phyloP scores from a whole-genome alignment of 805 yeast species.

The Zygosaccharomyces rouxii region DNA sequence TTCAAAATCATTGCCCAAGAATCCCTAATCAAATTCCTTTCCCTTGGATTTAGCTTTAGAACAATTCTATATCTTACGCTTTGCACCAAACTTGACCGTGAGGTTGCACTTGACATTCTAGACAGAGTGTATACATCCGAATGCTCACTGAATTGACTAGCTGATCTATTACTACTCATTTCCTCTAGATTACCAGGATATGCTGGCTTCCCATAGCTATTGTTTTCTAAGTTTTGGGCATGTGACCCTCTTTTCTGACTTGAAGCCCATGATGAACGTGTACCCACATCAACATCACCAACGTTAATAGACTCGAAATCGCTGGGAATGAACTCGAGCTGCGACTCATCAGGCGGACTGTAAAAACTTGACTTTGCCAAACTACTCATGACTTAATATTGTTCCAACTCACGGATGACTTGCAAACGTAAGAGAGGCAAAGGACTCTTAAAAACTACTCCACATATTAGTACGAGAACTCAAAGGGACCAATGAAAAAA shows the following conservation, averaged over 20 bases:
- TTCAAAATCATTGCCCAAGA: constrained; percentile 40
- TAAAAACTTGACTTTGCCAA: constrained; percentile 8
- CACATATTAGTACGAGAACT: neutral
- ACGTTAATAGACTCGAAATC: constrained; percentile 14
- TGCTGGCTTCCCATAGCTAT: neutral
- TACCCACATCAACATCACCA: constrained; percentile 12
- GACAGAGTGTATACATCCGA: constrained; percentile 16
- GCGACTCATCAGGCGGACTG: constrained; percentile 22
- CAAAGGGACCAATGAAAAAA: neutral
- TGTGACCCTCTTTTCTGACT: neutral
- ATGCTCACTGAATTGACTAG: constrained; percentile 1
- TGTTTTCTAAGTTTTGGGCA: neutral
- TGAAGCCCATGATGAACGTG: constrained; percentile 15
- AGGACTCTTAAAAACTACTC: neutral
- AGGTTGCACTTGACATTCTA: constrained; percentile 16
- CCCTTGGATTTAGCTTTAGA: constrained; percentile 31
- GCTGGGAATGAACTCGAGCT: constrained; percentile 21
- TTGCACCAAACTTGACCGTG: constrained; percentile 20
- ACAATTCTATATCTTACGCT: constrained; percentile 27
- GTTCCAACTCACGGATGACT: too few species aligned
- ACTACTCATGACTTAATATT: neutral
- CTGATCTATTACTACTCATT: too few species aligned
- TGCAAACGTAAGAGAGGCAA: too few species aligned
- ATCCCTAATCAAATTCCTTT: constrained; percentile 34
- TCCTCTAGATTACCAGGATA: neutral